These are phyloP conservation scores for Bruguiera parviflora DNA, from an alignment of 345 rosid species.

Conservation along the genomic window DNA sequence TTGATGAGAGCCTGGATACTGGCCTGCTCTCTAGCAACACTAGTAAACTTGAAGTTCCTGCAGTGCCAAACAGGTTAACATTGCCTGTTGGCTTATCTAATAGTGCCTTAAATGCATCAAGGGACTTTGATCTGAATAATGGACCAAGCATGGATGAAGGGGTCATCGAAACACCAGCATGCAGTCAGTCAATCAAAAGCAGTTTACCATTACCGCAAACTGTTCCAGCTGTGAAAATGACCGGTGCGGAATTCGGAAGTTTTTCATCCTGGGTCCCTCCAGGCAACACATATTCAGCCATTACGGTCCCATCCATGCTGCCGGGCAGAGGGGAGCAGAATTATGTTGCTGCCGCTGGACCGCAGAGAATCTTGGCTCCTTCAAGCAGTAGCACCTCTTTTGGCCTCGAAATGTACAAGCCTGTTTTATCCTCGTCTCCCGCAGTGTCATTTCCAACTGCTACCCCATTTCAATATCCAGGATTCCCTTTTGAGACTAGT, in stretches of 20 bases:
- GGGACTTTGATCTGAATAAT: conserved; percentile 88
- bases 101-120: conserved; percentile 34
- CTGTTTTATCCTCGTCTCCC: conserved; percentile 73
- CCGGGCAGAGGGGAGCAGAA: conserved; percentile 70
- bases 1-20: conserved; percentile 59
- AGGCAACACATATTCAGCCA: conserved; percentile 49
- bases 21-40: conserved; percentile 34
- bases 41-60: conserved; percentile 37
- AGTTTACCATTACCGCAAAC: conserved; percentile 47
- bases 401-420: conserved; percentile 56
- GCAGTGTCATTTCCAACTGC: conserved; percentile 59
- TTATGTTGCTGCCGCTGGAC: conserved; percentile 52
- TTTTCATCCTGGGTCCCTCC: conserved; percentile 66
- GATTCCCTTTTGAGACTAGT: conserved; percentile 51
- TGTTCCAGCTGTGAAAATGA: conserved; percentile 48
- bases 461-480: conserved; percentile 62
- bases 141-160: conserved; percentile 65
- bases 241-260: conserved; percentile 45
- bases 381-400: conserved; percentile 48
- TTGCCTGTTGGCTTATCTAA: conserved; percentile 28
- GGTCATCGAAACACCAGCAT: conserved; percentile 42
- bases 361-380: conserved; percentile 62
- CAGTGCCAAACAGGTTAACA: conserved; percentile 36
- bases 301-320: conserved; percentile 52
- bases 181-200: conserved; percentile 42